phyloP scores from a whole-genome alignment of 1,284 basidiomycete genomes.

The Trametes polyzona region DNA sequence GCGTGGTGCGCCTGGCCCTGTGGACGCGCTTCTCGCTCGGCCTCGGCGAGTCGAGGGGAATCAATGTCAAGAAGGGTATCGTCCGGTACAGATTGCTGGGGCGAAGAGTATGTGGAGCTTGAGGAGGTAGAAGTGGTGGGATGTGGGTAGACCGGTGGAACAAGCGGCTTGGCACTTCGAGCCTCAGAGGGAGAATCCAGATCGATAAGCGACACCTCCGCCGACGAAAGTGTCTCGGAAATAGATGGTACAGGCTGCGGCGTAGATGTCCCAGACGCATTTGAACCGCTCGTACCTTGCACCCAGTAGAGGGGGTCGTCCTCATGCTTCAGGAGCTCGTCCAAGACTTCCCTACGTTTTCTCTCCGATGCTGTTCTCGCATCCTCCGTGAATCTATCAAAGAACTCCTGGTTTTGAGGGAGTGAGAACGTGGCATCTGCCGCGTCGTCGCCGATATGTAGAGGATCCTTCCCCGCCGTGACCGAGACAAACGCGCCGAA shows the following conservation, averaged over 20 bases:
- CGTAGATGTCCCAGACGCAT: slow-evolving; percentile 17
- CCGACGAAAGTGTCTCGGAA: not conserved
- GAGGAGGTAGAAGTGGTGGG: not conserved
- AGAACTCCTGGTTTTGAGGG: slow-evolving; percentile 48
- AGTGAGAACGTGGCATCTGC: slow-evolving; percentile 25
- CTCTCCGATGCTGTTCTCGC: slow-evolving; percentile 56
- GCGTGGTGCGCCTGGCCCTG: slow-evolving; percentile 10
- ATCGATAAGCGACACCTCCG: slow-evolving; percentile 20
- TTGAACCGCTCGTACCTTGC: slow-evolving; percentile 15
- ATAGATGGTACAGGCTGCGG: slow-evolving; percentile 14
- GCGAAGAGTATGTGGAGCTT: not conserved
- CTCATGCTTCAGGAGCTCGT: slow-evolving; percentile 65
- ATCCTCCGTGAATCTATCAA: slow-evolving; percentile 58
- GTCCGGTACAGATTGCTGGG: not conserved
- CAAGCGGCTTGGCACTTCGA: not conserved
- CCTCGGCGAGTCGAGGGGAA: not conserved
- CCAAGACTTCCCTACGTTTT: slow-evolving; percentile 55
- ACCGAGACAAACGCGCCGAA: slow-evolving; percentile 75
- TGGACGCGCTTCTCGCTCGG: slow-evolving; percentile 12
- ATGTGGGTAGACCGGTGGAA: not conserved
- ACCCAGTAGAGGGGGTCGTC: slow-evolving; percentile 69
- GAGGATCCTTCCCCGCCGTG: slow-evolving; percentile 59
- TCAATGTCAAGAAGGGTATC: slow-evolving; percentile 12
- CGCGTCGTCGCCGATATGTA: slow-evolving; percentile 35
- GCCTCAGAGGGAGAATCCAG: slow-evolving; percentile 19